Percentiles rank a stretch among this genome's conserved stretches.
Evolutionary conservation across 805 yeast species (phyloP).

Genomic region (Suhomyces emberorum): DNA sequence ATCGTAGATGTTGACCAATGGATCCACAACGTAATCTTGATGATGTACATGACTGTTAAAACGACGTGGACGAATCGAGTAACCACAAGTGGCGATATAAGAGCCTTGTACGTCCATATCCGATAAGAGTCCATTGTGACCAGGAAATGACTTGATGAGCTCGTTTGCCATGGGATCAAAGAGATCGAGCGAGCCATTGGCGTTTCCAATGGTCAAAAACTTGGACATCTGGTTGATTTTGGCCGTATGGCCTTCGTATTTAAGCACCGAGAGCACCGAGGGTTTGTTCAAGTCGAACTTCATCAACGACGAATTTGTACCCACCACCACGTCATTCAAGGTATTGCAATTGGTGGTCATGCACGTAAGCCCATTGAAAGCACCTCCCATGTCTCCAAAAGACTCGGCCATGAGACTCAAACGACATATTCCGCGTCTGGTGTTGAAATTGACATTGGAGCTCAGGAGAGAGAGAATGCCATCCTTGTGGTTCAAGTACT

Average conservation of each 20-base stretch:
- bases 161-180: slow-evolving; percentile 52
- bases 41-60: slow-evolving; percentile 17
- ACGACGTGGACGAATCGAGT: slow-evolving; percentile 59
- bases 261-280: slow-evolving; percentile 16
- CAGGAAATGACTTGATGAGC: slow-evolving; percentile 51
- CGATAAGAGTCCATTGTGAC: slow-evolving; percentile 60
- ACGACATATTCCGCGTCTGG: slow-evolving; percentile 32
- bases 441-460: slow-evolving; percentile 29
- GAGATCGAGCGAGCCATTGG: slow-evolving; percentile 60
- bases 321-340: slow-evolving; percentile 28
- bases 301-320: slow-evolving; percentile 22
- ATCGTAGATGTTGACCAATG: slow-evolving; percentile 81
- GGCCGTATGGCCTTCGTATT: slow-evolving; percentile 45
- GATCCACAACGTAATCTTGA: slow-evolving; percentile 50
- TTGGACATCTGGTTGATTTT: slow-evolving; percentile 46
- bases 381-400: slow-evolving; percentile 11
- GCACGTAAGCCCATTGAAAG: slow-evolving; percentile 23
- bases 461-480: slow-evolving; percentile 35
- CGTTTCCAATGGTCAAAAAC: slow-evolving; percentile 55
- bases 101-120: slow-evolving; percentile 64
- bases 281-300: slow-evolving; percentile 36
- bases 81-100: slow-evolving; percentile 77
- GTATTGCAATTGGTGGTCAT: slow-evolving; percentile 33
- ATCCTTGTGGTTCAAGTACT: slow-evolving; percentile 27
- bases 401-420: slow-evolving; percentile 13